Conservation (phyloP, 2,329 filamentous ascomycete species). For the Curvularia hawaiiensis region DNA sequence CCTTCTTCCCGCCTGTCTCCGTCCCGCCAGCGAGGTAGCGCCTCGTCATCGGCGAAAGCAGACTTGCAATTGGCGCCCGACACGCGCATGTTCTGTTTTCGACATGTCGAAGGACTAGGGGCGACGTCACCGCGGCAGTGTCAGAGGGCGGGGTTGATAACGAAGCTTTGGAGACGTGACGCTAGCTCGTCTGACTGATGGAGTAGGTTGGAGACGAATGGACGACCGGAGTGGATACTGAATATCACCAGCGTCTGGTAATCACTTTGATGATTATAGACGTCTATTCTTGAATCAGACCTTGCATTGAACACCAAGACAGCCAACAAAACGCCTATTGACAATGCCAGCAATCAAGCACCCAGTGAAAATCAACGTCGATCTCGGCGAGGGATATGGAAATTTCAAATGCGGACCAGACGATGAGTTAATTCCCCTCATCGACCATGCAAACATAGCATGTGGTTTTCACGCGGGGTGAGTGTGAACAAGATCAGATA, state of each 20-base stretch:
- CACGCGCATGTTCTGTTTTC: background rate
- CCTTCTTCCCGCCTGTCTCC: constrained; percentile 8
- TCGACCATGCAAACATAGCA: constrained; percentile 67
- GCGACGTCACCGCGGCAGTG: constrained; percentile 23
- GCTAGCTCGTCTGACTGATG: constrained; percentile 12
- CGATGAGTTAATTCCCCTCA: constrained; percentile 64
- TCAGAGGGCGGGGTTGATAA: constrained; percentile 19
- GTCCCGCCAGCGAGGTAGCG: constrained; percentile 4
- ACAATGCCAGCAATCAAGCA: constrained; percentile 57
- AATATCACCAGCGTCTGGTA: background rate
- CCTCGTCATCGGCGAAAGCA: constrained; percentile 9
- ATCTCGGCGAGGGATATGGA: constrained; percentile 60
- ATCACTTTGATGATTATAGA: background rate
- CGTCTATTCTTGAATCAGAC: background rate
- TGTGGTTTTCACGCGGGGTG: constrained; percentile 62
- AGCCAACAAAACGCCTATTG: background rate
- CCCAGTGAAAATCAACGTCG: constrained; percentile 60
- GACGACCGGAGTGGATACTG: background rate
- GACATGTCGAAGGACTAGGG: background rate
- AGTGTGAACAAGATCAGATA: background rate
- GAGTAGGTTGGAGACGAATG: constrained; percentile 2
- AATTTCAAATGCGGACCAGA: constrained; percentile 61
- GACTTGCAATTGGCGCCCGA: constrained; percentile 14
- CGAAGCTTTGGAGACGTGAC: constrained; percentile 16
- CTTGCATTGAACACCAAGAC: background rate